Evolutionary conservation across 1,284 basidiomycete species (phyloP).

Genomic region (Abortiporus biennis): DNA sequence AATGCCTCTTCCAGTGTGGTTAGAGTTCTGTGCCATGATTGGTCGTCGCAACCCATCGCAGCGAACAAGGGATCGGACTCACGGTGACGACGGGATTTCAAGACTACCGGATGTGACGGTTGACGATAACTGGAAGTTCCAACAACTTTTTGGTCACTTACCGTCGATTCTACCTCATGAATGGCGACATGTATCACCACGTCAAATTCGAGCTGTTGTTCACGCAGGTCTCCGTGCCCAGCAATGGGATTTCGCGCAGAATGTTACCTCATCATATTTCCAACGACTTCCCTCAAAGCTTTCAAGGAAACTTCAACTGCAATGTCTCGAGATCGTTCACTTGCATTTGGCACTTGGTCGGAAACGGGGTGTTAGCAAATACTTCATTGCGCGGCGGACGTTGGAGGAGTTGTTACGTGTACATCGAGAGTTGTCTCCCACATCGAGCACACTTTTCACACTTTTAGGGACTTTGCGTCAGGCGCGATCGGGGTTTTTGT

Average conservation of each 20-base stretch:
- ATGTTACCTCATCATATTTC: conserved; percentile 22
- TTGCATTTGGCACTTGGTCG: conserved; percentile 20
- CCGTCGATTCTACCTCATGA: no score
- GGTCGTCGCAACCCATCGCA: conserved; percentile 11
- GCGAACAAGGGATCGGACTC: no score
- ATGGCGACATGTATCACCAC: no score
- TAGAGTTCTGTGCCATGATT: conserved; percentile 20
- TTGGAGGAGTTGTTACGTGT: conserved; percentile 34
- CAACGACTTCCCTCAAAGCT: conserved; percentile 16
- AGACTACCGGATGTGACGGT: no score
- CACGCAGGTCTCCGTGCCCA: no score
- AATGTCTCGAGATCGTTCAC: conserved; percentile 28
- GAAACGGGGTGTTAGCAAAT: conserved; percentile 14
- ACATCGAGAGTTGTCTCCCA: conserved; percentile 47
- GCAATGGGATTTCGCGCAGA: no score
- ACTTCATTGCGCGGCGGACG: conserved; percentile 31
- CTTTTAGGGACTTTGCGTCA: conserved; percentile 45
- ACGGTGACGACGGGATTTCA: no score
- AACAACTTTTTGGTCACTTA: no score
- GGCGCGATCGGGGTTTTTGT: conserved; percentile 43
- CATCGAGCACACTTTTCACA: conserved; percentile 54
- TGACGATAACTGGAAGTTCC: no score
- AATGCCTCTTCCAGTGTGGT: conserved; percentile 23
- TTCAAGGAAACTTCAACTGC: conserved; percentile 9
- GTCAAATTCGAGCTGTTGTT: no score